Base-by-base conservation (phyloP, 305 asterid species). In the Rubia peregrina region DNA sequence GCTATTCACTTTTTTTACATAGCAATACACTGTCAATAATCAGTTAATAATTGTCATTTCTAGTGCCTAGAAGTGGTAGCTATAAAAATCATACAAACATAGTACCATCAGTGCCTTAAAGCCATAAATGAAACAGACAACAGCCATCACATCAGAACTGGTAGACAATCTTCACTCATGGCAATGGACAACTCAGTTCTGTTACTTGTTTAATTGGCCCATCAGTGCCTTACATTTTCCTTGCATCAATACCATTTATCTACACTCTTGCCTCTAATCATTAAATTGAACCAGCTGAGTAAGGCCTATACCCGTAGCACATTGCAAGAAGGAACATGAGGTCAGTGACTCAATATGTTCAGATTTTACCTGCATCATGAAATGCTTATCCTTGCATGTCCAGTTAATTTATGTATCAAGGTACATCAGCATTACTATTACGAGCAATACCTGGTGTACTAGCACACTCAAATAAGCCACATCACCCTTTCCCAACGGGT, bases 121-220 rank as follows among this genome's bases (percentile, higher is more conserved):
- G 67, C 46, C 44, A 30, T 62, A 19, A 62, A 33, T 62, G 24
- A 55, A 62, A 30, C 67, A 62, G 40, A 62, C 46, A 62, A 4
- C 6, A 36, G 12, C 10, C 2, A 30, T 30, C 14, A 16, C 67
- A 33, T 41, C 30, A 40, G 49, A 21, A 63, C 48, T 7, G 9
- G 67, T 16, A 62, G 36, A 30, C 36, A 30, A 2, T 3, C 36
- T 30, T 30, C 36, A 30, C 36, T 30, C 36, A 30, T 30, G 36
- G 36, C 36, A 30, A 30, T 30, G 4, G n/a, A 17, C 12, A 14
- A 17, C 48, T 62, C 46, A 36, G 67, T 36, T 17, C 12, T 62
- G 22, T 56, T 19, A 56, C 4, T 8, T 6, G 11, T 56, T 30
- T 30, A 30, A 30, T 30, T 30, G 36, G 1, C 26, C 26, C 26